Base-by-base conservation (phyloP, 2,329 filamentous ascomycete genomes). In the Diaporthe eres region DNA sequence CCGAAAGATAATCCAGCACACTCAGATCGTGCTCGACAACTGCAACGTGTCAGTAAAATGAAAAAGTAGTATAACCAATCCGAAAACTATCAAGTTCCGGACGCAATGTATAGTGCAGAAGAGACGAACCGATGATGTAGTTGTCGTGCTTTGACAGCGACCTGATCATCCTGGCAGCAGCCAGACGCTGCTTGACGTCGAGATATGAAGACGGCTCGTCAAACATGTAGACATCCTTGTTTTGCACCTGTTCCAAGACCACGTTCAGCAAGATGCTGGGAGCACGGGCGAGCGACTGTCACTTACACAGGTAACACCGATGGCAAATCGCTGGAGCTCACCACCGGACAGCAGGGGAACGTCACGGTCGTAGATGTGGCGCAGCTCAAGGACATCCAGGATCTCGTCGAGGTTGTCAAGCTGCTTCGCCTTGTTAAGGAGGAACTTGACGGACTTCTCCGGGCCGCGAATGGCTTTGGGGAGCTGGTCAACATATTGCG, bases 21-120 rank as follows among this genome's bases (percentile, higher is more conserved):
- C 96, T 98, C 89, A 99, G 89, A 91, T 99, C 97, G 92, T 99
- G 97, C 90, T 99, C 97, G 81, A 99, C 97, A 78, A 98, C 96
- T 77, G 25, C 9, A 31, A 10, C 13, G 28, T 39, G 31, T 76
- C 28, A 76, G 67, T n/a, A 60, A n/a, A 12, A 7, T 25, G 44
- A 8, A 31, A 31, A 12, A 34, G 10, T 13, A 37, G 28, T 37
- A 13, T n/a, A 9, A 3, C n/a, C 7, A 47, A 34, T 22, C 42
- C 34, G 28, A 4, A 42, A 51, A 2, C 19, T 25, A n/a, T 9
- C 44, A 44, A 39, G 8, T n/a, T 15, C 39, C 19, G 37, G 51
- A 17, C 19, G 19, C 3, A 39, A 39, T 57, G 28, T 17, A 19
- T 37, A 31, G n/a, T 15, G 25, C 25, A 70, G 28, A 37, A 17